Percentiles rank a stretch among this genome's conserved stretches.
Conservation (phyloP, 108 stramenopile genomes). For the Cyclotella baltica region DNA sequence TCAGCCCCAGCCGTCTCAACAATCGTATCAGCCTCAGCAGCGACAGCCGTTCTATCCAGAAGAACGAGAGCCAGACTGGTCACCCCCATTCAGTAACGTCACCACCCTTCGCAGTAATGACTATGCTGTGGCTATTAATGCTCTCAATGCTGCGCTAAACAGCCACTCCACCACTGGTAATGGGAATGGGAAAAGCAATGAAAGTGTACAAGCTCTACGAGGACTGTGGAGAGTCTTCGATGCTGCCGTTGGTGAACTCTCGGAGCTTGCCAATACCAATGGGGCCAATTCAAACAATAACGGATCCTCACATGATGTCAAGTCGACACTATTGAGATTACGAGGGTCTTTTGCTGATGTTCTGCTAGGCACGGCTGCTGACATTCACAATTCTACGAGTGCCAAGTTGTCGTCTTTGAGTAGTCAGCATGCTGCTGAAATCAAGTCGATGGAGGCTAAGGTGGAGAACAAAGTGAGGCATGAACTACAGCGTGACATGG, state of each 20-base stretch:
- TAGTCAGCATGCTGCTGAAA: not conserved
- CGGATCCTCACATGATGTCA: constrained; percentile 21
- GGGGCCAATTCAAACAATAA: constrained; percentile 13
- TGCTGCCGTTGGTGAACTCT: constrained; percentile 20
- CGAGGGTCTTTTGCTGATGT: constrained; percentile 46
- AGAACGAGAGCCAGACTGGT: too few relatives aligned
- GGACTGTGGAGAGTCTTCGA: constrained; percentile 25
- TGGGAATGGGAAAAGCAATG: constrained; percentile 2
- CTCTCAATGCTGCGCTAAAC: constrained; percentile 32
- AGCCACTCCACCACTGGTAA: not conserved
- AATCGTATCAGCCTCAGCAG: too few relatives aligned
- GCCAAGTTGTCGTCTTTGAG: not conserved
- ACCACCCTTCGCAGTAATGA: too few relatives aligned
- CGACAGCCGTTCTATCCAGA: too few relatives aligned
- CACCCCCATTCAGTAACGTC: too few relatives aligned
- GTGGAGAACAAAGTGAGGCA: not conserved
- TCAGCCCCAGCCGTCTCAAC: too few relatives aligned
- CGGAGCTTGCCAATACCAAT: constrained; percentile 32
- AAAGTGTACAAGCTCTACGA: not conserved
- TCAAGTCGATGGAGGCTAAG: constrained; percentile 7
- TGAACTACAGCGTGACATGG: constrained; percentile 6
- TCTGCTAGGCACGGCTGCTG: constrained; percentile 23
- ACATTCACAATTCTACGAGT: constrained; percentile 22
- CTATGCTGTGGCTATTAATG: constrained; percentile 36
- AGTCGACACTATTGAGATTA: constrained; percentile 31